Conservation (phyloP, 805 yeast species). For the Kazachstania africana region DNA sequence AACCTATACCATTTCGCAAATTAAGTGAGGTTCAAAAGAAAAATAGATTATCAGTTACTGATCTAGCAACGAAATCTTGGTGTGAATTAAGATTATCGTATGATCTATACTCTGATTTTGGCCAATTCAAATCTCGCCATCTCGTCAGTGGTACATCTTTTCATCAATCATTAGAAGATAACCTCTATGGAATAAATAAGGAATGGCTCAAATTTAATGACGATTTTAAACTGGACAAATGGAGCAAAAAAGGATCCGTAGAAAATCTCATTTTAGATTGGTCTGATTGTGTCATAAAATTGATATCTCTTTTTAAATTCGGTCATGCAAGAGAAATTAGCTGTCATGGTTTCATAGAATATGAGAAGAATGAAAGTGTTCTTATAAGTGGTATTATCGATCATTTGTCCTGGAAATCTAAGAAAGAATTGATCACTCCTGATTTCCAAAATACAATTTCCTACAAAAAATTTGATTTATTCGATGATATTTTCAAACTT, state of each 20-base stretch:
- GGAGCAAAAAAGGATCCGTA: slow-evolving; percentile 3
- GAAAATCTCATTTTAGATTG: slow-evolving; percentile 23
- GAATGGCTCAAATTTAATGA: slow-evolving; percentile 9
- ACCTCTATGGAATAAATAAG: slow-evolving; percentile 30
- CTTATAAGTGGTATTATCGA: slow-evolving; percentile 59
- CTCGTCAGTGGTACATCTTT: slow-evolving; percentile 36
- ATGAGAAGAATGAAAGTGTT: slow-evolving; percentile 21
- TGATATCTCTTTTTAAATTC: slow-evolving; percentile 30
- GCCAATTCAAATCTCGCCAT: slow-evolving; percentile 26
- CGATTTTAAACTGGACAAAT: slow-evolving; percentile 10
- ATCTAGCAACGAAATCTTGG: slow-evolving; percentile 47
- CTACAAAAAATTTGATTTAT: too few relatives aligned
- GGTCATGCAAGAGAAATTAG: slow-evolving; percentile 52
- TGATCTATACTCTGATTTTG: slow-evolving; percentile 36
- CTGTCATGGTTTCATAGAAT: slow-evolving; percentile 40
- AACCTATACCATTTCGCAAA: slow-evolving; percentile 12
- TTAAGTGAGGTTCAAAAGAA: slow-evolving; percentile 1
- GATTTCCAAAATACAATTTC: neutral
- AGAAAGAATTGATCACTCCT: neutral
- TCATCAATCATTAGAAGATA: slow-evolving; percentile 38
- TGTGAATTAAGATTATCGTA: slow-evolving; percentile 55
- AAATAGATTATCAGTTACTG: slow-evolving; percentile 37
- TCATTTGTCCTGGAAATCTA: slow-evolving; percentile 26
- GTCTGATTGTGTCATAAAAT: slow-evolving; percentile 33
- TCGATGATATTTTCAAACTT: neutral